Evolutionary conservation across 257 asterid species (phyloP).

Genomic region (Nicotiana tomentosiformis): DNA sequence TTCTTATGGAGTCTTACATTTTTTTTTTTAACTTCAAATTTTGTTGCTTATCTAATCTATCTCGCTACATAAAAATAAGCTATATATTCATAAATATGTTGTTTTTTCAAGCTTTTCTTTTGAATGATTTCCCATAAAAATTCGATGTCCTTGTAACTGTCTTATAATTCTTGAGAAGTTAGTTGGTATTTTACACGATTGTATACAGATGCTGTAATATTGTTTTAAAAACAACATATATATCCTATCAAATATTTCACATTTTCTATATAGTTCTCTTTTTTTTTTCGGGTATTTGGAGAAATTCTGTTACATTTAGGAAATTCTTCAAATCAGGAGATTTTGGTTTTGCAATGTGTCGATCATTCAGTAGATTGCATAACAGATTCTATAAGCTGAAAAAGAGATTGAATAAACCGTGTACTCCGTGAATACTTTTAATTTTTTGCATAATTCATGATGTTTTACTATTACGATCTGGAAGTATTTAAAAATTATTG

Average conservation of each 20-base stretch:
- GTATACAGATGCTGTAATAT: neutral
- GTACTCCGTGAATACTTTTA: neutral
- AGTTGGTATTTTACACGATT: neutral
- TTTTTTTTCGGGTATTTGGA: neutral
- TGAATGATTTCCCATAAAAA: neutral
- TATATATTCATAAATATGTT: neutral
- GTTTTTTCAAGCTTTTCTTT: neutral
- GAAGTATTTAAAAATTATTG: neutral
- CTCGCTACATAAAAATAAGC: neutral
- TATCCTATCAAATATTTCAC: neutral
- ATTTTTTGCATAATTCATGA: neutral
- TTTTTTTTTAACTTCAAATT: neutral
- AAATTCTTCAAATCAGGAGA: neutral
- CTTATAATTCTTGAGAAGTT: neutral
- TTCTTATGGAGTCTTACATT: neutral
- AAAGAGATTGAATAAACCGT: neutral
- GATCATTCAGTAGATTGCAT: neutral
- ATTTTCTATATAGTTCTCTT: neutral
- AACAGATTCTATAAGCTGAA: neutral
- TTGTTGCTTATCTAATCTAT: neutral
- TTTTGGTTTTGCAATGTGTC: neutral
- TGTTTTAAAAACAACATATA: too few relatives aligned
- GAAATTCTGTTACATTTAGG: neutral
- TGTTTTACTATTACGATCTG: neutral
- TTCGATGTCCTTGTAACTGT: neutral